Base-by-base conservation (phyloP, 371 early-diverging fungal genomes). In the Mucor circinelloides region DNA sequence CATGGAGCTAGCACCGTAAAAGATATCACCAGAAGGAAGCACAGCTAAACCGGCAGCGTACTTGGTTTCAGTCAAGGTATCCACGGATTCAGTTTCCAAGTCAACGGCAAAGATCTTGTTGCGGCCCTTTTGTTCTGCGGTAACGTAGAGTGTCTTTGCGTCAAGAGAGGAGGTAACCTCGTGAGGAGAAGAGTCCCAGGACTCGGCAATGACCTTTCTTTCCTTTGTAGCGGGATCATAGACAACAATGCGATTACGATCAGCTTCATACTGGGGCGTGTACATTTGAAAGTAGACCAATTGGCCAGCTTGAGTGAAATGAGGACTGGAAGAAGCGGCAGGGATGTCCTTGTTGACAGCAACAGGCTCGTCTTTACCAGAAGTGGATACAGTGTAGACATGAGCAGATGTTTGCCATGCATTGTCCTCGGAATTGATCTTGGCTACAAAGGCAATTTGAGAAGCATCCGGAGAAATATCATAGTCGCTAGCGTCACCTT, bases 381-480 rank as follows among this genome's bases (percentile, higher is more conserved):
- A 65, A n/a, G 86, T 82, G 13, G 84, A 75, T 2, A 91, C 89
- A 46, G 85, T 63, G 70, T 90, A 93, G 52, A 95, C 83, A 64
- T 88, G 85, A 38, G 85, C 82, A 17, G 92, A 85, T 28, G 94
- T 94, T 66, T 85, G 79, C 94, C 94, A 95, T 8, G 94, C 93
- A 28, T 88, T 87, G 58, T 89, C 86, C 6, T 64, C 71, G 8
- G 83, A 83, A 10, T 81, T 84, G 34, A 81, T 80, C 73, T 93
- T 93, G 64, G 93, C 78, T 1, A 87, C 75, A 77, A 94, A 95
- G 21, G 91, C 92, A 12, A 93, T 28, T 55, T 85, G 79, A 50
- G 82, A 73, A 25, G 92, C 89, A 66, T 90, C 89, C 27, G 87
- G 80, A 5, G 90, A 89, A 42, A 92, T 80, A 30, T 75, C 86